These are phyloP conservation scores for Hyaloperonospora brassicae DNA, from an alignment of 352 stramenopile species.

Conservation along the genomic window DNA sequence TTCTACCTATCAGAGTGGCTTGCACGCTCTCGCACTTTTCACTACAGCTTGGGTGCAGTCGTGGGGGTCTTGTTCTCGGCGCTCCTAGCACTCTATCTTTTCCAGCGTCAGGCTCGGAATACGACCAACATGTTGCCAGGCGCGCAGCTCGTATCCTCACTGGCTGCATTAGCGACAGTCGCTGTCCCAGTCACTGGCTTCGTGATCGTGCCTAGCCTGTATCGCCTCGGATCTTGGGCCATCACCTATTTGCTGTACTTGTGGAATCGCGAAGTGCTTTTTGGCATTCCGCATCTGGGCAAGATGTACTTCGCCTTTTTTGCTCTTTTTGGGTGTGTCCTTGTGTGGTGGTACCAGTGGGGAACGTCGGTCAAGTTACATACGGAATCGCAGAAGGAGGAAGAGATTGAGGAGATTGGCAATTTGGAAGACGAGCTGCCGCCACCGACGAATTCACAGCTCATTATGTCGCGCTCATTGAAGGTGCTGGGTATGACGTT, in stretches of 20 bases:
- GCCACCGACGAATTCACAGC: conserved; percentile 56
- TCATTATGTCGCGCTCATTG: conserved; percentile 45
- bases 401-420: conserved; percentile 63
- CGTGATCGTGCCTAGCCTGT: conserved; percentile 68
- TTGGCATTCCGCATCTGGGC: conserved; percentile 71
- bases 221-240: conserved; percentile 52
- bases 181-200: conserved; percentile 69
- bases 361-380: conserved; percentile 43
- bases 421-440: conserved; percentile 53
- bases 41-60: conserved; percentile 61
- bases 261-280: conserved; percentile 60
- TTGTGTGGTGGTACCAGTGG: conserved; percentile 87
- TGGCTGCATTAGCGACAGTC: conserved; percentile 62
- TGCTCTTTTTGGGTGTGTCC: conserved; percentile 50
- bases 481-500: conserved; percentile 57
- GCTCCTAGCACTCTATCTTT: conserved; percentile 66
- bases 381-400: conserved; percentile 40
- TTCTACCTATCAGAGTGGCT: conserved; percentile 64
- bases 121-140: conserved; percentile 63
- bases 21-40: conserved; percentile 65
- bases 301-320: conserved; percentile 85
- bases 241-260: conserved; percentile 53
- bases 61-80: conserved; percentile 74
- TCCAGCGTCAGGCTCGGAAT: conserved; percentile 69
- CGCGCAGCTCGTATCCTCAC: conserved; percentile 53